phyloP scores from a whole-genome alignment of 163 green algal species.

The Chloromonas sp. region DNA sequence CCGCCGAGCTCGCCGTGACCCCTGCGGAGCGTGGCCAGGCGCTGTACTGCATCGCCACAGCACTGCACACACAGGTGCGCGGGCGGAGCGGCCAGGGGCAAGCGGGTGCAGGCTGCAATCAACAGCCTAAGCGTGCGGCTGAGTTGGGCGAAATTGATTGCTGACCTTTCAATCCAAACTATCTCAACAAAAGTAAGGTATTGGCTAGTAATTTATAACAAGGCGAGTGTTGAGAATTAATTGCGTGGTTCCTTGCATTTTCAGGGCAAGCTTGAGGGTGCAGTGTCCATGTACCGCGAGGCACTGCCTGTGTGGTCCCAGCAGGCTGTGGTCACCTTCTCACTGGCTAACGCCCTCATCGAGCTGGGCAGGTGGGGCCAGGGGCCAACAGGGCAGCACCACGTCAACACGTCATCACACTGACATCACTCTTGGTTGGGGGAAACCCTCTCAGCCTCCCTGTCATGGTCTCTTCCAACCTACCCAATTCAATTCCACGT shows the following conservation, averaged over 20 bases:
- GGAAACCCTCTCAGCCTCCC: no score
- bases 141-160: neutral
- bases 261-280: neutral
- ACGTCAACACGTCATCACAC: no score
- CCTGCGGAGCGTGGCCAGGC: constrained; percentile 26
- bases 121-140: neutral
- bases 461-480: no score
- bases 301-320: neutral
- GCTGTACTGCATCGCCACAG: constrained; percentile 32
- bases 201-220: neutral
- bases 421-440: no score
- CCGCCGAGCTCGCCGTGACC: constrained; percentile 8
- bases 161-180: neutral
- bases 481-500: no score
- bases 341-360: neutral
- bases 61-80: constrained; percentile 28
- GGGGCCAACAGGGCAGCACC: no score
- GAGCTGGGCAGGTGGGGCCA: neutral
- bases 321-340: neutral
- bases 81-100: neutral
- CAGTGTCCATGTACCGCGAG: neutral
- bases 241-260: neutral
- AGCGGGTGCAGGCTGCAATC: neutral
- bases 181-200: neutral
- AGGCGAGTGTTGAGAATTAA: neutral